Evolutionary conservation across 2,329 filamentous ascomycete genomes (phyloP), one percentile per base, ranked within the genome.

Genomic region (Emergomyces orientalis): DNA sequence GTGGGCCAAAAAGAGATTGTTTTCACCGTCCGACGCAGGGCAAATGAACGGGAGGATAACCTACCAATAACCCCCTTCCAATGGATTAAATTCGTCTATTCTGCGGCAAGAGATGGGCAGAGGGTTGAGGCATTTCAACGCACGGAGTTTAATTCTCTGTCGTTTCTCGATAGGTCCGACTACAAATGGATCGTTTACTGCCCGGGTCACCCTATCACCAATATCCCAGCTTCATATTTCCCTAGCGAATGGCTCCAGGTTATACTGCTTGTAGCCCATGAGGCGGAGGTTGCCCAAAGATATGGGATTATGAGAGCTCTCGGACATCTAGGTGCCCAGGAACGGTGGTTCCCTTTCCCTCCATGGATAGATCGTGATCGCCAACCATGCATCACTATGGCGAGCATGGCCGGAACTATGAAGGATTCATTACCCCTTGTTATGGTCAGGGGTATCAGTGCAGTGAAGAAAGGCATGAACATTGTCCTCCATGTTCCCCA

Each of bases 341-440:
- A 63, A 34, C 47, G 63, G 11, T 64, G 61, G 61, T 64, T 64
- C 34, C 63, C 63, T 22, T 64, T 47, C 32, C 61, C 61, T 3
- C 63, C 63, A 17, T 64, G 63, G 63, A 60, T 64, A 45, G 57
- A 64, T 45, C 51, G 63, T 22, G 61, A 63, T 41, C 63, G 63
- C 41, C 55, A 43, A 39, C 56, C 63, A 43, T 63, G 63, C 32
- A 55, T 64, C 17, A 64, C 63, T 3, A 37, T 55, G 32, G 27
- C 56, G n/a, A 51, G 47, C 14, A 63, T 64, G 61, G 39, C 34
- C 22, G 61, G 61, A 19, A 59, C 49, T 17, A 54, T 64, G 34
- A 60, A 52, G 22, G 61, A 57, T 19, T 52, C 62, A 8, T 17
- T 63, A 14, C 32, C 56, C 3, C 59, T 41, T 39, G 30, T 63